Evolutionary conservation across 2,329 filamentous ascomycete genomes (phyloP).

Genomic region (Calonectria crousiana): DNA sequence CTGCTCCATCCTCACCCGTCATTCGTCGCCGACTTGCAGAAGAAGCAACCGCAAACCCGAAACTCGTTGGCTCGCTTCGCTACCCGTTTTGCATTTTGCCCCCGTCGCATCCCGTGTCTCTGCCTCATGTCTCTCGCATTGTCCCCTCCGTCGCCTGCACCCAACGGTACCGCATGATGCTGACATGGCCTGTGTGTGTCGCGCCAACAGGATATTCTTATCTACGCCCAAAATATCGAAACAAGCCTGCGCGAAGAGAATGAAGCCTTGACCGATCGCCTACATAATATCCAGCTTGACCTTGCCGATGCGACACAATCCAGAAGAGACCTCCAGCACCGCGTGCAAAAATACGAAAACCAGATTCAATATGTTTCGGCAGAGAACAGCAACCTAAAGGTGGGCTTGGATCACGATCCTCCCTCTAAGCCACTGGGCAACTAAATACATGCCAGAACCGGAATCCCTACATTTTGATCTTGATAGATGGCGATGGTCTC

Average conservation of each 20-base stretch:
- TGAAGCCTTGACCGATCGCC: constrained; percentile 52
- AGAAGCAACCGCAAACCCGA: neutral
- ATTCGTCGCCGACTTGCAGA: neutral
- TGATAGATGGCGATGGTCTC: constrained; percentile 74
- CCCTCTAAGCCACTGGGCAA: neutral
- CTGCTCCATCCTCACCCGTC: constrained; percentile 9
- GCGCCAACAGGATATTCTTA: constrained; percentile 46
- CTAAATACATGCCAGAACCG: constrained; percentile 55
- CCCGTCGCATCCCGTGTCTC: neutral
- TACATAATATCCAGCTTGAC: constrained; percentile 62
- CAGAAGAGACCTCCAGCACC: constrained; percentile 63
- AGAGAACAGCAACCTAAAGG: constrained; percentile 61
- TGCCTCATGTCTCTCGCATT: neutral
- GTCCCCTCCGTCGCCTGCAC: neutral
- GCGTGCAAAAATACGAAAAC: constrained; percentile 55
- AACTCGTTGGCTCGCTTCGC: neutral
- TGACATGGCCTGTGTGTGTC: constrained; percentile 2
- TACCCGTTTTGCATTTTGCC: neutral
- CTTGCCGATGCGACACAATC: constrained; percentile 62
- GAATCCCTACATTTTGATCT: constrained; percentile 70
- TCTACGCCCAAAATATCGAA: constrained; percentile 57
- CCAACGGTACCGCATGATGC: neutral
- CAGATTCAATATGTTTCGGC: constrained; percentile 50
- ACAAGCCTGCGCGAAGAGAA: constrained; percentile 59
- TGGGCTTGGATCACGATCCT: constrained; percentile 43